Conservation (phyloP, 2,329 filamentous ascomycete genomes). For the Elsinoe perseae region DNA sequence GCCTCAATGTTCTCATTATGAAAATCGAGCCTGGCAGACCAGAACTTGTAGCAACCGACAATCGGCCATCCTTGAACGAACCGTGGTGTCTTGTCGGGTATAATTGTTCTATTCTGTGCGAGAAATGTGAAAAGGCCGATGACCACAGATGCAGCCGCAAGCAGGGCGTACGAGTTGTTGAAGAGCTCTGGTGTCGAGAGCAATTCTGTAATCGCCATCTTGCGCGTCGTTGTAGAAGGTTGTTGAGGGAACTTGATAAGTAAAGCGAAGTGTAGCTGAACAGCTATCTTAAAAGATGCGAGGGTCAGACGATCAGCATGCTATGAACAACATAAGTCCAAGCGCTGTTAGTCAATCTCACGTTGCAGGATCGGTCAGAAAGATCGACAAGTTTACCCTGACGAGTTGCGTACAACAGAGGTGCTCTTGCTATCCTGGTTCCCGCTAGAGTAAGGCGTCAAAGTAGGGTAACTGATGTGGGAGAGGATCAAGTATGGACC, state of each 20-base stretch:
- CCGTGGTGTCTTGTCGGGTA: conserved; percentile 5
- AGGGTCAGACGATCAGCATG: not conserved
- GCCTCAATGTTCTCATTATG: conserved; percentile 29
- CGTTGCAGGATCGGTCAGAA: not conserved
- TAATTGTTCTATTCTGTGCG: not conserved
- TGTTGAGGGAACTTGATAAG: too few relatives aligned
- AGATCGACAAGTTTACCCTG: not conserved
- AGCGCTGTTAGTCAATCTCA: not conserved
- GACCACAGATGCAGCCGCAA: not conserved
- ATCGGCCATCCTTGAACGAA: conserved; percentile 32
- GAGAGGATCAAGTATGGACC: not conserved
- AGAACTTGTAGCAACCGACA: conserved; percentile 41
- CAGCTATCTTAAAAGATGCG: not conserved
- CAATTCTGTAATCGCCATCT: conserved; percentile 4
- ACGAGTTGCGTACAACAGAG: not conserved
- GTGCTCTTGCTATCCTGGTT: not conserved
- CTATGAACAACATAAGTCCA: not conserved
- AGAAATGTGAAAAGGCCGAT: not conserved
- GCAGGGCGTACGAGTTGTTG: not conserved
- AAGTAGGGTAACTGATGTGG: not conserved
- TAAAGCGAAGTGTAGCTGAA: not conserved
- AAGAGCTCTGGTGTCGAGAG: conserved; percentile 1
- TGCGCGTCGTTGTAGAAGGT: not conserved
- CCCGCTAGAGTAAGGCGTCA: not conserved
- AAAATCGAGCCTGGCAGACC: conserved; percentile 41